phyloP scores from a whole-genome alignment of 2,329 filamentous ascomycete genomes.

The Lojkania enalia region DNA sequence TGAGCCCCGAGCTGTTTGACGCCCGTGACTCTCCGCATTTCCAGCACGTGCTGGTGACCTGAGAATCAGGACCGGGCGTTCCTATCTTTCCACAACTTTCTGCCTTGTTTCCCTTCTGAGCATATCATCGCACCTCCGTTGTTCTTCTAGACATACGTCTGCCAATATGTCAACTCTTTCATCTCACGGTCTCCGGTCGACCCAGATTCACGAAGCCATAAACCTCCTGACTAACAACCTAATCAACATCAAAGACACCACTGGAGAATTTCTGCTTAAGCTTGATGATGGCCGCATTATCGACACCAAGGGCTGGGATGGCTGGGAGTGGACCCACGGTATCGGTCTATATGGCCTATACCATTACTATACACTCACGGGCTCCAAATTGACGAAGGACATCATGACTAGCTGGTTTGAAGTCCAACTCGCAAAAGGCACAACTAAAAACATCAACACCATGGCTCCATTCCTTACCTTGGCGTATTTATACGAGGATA shows the following conservation, averaged over 20 bases:
- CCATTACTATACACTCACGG: constrained; percentile 77
- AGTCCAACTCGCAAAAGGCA: constrained; percentile 69
- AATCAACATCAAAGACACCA: constrained; percentile 75
- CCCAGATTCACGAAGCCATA: constrained; percentile 59
- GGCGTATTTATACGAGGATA: constrained; percentile 77
- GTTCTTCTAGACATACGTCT: neutral
- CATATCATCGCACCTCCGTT: neutral
- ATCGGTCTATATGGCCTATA: constrained; percentile 80
- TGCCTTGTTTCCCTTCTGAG: neutral
- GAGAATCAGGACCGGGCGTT: too few species aligned
- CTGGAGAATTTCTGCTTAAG: constrained; percentile 72
- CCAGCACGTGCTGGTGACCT: too few species aligned
- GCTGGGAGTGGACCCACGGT: constrained; percentile 83
- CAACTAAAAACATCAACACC: constrained; percentile 85
- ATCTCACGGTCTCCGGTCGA: constrained; percentile 46
- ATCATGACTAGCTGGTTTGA: constrained; percentile 76
- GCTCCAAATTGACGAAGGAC: constrained; percentile 60
- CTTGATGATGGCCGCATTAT: constrained; percentile 75
- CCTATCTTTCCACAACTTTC: neutral
- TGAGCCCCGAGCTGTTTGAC: neutral
- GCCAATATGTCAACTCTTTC: constrained; percentile 46
- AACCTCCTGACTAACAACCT: constrained; percentile 71
- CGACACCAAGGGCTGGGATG: constrained; percentile 82
- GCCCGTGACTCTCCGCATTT: neutral
- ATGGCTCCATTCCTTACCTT: constrained; percentile 79